Evolutionary conservation across 2,329 filamentous ascomycete species (phyloP), one percentile per base, ranked within the genome.

Genomic region (Onygenales sp.): DNA sequence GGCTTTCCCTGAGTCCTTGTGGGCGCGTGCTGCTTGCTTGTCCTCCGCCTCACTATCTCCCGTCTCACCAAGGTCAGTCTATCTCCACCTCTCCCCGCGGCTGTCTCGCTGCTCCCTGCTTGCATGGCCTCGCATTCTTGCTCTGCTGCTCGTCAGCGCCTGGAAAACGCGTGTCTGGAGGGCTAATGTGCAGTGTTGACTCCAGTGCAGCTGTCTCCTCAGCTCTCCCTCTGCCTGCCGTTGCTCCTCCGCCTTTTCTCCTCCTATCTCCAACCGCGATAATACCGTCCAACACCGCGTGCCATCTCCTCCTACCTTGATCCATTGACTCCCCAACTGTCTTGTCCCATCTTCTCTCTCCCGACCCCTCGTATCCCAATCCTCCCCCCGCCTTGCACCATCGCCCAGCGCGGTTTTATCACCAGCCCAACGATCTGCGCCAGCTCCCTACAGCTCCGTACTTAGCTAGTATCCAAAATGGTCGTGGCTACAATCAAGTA

Each of bases 401-500:
- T 51, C n/a, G 42, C 51, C 49, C 51, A 47, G 37, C 27, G 27
- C 39, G 27, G 47, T 47, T 50, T 52, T 42, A 37, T 47, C 48
- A n/a, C 44, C 36, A 49, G 46, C 48, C 40, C n/a, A 45, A 42
- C 10, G 34, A 53, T 47, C 39, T 37, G 46, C 14, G 14, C 39
- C 27, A 54, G 34, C 42, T 46, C 11, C 9, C 13, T 40, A 36
- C 14, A 42, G 33, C 33, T 39, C 36, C 31, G 17, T 11, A 3
- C 14, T 17, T 10, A 45, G 21, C 21, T 17, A 39, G n/a, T 49
- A 45, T 37, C 57, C 62, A 74, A 66, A 58, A 80, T 80, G 77
- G 79, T 81, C 68, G 80, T 83, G 62, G 79, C 80, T 67, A 83
- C 80, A 58, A 83, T 83, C 70, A 83, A 83, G 80, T 83, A 70